Evolutionary conservation across 140 eudicot species (phyloP), one percentile per base, ranked within the genome.

Genomic region (Bidens hawaiensis): DNA sequence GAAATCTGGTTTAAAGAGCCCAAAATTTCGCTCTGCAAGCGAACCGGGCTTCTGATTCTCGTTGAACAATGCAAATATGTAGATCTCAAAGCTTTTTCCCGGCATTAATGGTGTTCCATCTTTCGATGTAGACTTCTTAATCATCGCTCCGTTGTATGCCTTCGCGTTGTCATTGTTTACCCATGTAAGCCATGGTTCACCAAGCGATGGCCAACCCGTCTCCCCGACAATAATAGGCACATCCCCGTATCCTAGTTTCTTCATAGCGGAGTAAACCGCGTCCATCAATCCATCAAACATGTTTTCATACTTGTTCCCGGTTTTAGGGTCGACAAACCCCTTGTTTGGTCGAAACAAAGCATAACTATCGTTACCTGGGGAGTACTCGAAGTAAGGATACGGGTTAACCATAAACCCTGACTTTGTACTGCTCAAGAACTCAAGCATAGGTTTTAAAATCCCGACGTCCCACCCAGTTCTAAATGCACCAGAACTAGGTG

Each of bases 171-270:
- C 85, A 4, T 48, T 33, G 26, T 69, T 75, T 12, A 81, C 83
- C 41, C 83, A 80, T 0, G 69, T 64, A 58, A 76, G 87, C 33
- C 53, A 43, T 25, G 75, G 71, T 65, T 82, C 90, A 23, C 85
- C 95, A n/a, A 65, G 77, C 2, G 95, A 75, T 17, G 95, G 95
- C 95, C 90, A 86, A 54, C 95, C 95, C 0, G 90, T 86, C 22
- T 86, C 95, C 23, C 83, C 95, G 0, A 86, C 83, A 3, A 81
- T 78, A 0, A 86, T 78, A 0, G 83, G 85, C 56, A 86, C 88
- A n/a, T 83, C 88, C 0, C 49, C 72, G 24, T 65, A 83, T 34
- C 95, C 95, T 6, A 83, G 22, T 67, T 53, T 68, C 53, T 80
- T 83, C 87, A 86, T 79, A 0, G 85, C 87, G 5, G 82, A 67